These are phyloP conservation scores for Casaregolazyma lundiana DNA, from an alignment of 1,139 yeast genomes.

Conservation along the genomic window DNA sequence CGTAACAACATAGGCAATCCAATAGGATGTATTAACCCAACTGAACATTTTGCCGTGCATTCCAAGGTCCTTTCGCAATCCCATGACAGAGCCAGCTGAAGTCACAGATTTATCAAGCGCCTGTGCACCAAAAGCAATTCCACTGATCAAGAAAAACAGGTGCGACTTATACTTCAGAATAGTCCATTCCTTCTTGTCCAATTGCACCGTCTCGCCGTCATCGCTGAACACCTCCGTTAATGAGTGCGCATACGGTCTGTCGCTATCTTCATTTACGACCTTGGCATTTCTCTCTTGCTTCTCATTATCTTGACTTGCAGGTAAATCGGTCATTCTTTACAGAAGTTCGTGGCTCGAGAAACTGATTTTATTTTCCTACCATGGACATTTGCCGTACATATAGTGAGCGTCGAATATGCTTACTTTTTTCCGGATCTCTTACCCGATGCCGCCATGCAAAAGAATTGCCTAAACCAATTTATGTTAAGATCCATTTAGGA, in stretches of 20 bases:
- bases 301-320: too few relatives aligned
- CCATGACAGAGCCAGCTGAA: constrained; percentile 56
- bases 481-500: too few relatives aligned
- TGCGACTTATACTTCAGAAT: neutral
- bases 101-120: constrained; percentile 61
- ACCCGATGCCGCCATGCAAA: too few relatives aligned
- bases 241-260: neutral
- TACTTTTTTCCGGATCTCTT: too few relatives aligned
- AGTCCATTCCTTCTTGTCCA: neutral
- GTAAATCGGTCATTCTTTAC: too few relatives aligned
- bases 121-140: constrained; percentile 54
- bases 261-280: too few relatives aligned
- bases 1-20: constrained; percentile 45
- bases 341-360: too few relatives aligned
- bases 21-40: constrained; percentile 55
- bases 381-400: too few relatives aligned
- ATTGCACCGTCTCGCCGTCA: neutral
- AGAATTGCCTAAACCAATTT: too few relatives aligned
- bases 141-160: neutral
- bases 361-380: too few relatives aligned
- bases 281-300: too few relatives aligned
- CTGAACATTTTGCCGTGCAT: constrained; percentile 37
- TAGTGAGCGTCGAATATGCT: too few relatives aligned
- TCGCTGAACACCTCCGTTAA: neutral
- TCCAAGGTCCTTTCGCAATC: constrained; percentile 39